phyloP scores from a whole-genome alignment of 345 rosid genomes.

The Erodium maritimum region DNA sequence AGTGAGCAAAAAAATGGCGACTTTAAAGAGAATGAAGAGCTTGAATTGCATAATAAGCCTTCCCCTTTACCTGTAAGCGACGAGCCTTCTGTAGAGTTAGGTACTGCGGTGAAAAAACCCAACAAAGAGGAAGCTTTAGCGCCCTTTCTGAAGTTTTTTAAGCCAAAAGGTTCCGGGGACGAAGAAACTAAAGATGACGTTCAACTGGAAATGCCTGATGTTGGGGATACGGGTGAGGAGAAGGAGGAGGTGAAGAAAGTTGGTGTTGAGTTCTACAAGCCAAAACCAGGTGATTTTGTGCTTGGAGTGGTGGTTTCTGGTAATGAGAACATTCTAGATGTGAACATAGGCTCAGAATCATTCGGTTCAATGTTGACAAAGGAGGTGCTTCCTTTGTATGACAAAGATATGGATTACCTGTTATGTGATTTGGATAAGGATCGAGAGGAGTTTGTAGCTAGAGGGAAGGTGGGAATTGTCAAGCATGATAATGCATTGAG shows the following conservation, averaged over 20 bases:
- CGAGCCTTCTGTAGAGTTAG: constrained; percentile 21
- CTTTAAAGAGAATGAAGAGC: constrained; percentile 25
- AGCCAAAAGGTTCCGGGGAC: constrained; percentile 27
- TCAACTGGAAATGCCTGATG: not conserved
- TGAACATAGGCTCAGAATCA: constrained; percentile 73
- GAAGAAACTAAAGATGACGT: constrained; percentile 10
- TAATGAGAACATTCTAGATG: constrained; percentile 84
- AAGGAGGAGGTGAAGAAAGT: constrained; percentile 28
- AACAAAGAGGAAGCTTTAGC: constrained; percentile 55
- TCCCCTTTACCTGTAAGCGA: constrained; percentile 21
- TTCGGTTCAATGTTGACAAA: constrained; percentile 93
- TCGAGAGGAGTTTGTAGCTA: constrained; percentile 40
- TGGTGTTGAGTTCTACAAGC: constrained; percentile 63
- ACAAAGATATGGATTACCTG: constrained; percentile 58
- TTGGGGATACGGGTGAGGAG: constrained; percentile 1
- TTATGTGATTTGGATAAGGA: constrained; percentile 53
- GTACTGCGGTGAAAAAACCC: constrained; percentile 14
- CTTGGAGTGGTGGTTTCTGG: constrained; percentile 97
- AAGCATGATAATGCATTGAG: constrained; percentile 49
- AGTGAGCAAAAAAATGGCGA: not conserved
- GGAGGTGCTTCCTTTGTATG: constrained; percentile 76
- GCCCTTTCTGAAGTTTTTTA: constrained; percentile 78
- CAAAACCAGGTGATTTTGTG: constrained; percentile 71
- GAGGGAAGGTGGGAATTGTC: constrained; percentile 77
- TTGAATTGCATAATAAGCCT: constrained; percentile 62